Conservation (phyloP, 345 rosid genomes). For the Rhizophora apiculata region DNA sequence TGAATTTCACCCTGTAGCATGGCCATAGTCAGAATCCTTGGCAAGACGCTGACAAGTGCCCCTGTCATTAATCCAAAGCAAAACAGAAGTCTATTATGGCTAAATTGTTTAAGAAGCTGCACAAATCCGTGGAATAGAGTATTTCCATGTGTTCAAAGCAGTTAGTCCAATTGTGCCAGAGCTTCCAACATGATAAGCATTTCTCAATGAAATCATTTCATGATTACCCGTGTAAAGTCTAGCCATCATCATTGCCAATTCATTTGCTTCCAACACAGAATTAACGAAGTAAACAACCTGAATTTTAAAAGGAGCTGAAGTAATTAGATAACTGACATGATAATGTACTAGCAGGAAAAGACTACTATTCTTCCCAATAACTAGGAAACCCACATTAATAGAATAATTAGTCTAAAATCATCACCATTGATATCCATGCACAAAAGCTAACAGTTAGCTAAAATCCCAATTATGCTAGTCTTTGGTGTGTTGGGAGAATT, state of each 20-base stretch:
- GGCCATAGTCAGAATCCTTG: conserved; percentile 4
- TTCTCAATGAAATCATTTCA: conserved; percentile 85
- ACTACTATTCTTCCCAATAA: too few species aligned
- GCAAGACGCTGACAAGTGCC: background rate
- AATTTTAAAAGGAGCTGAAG: conserved; percentile 20
- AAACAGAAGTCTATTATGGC: background rate
- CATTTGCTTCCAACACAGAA: conserved; percentile 96
- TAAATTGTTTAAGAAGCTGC: background rate
- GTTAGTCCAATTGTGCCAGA: conserved; percentile 84
- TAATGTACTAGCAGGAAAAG: too few species aligned
- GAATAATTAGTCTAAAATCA: too few species aligned
- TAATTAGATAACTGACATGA: too few species aligned
- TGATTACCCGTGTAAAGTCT: conserved; percentile 77
- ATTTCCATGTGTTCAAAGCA: conserved; percentile 90
- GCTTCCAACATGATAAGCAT: conserved; percentile 98
- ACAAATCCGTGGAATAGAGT: conserved; percentile 82
- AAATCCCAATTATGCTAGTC: too few species aligned
- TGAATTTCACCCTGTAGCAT: conserved; percentile 79
- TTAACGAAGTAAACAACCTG: conserved; percentile 92
- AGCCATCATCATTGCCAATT: conserved; percentile 92
- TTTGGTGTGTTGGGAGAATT: too few species aligned
- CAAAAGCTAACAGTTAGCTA: too few species aligned
- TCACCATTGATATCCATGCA: too few species aligned
- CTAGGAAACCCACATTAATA: too few species aligned
- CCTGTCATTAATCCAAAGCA: background rate